phyloP scores from a whole-genome alignment of 768 basidiomycete species.

The Coprinopsis sp. region DNA sequence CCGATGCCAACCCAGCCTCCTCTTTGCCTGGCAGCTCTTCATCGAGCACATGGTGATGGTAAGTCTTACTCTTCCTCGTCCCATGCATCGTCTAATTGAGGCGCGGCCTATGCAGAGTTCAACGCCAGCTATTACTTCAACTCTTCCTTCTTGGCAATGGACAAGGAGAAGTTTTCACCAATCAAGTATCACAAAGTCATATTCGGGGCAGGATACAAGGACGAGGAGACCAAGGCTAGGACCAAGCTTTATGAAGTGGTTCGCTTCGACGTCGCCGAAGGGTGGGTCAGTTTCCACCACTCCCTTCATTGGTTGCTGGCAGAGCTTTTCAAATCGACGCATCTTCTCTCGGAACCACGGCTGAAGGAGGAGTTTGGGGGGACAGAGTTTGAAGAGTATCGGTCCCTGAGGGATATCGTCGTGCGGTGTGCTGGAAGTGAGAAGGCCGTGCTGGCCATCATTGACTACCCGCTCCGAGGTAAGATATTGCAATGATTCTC shows the following conservation, averaged over 20 bases:
- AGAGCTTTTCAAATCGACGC: slow-evolving; percentile 82
- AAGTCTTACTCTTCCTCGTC: not conserved
- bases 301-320: slow-evolving; percentile 88
- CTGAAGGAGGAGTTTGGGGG: slow-evolving; percentile 42
- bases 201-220: slow-evolving; percentile 46
- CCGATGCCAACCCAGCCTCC: slow-evolving; percentile 4
- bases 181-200: slow-evolving; percentile 60
- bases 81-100: not conserved
- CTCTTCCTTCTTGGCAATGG: slow-evolving; percentile 68
- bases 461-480: slow-evolving; percentile 92
- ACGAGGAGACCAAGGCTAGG: slow-evolving; percentile 1
- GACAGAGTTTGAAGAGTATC: slow-evolving; percentile 19
- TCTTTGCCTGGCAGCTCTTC: slow-evolving; percentile 4
- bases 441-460: slow-evolving; percentile 63
- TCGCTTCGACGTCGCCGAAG: slow-evolving; percentile 72
- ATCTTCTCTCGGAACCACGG: slow-evolving; percentile 53
- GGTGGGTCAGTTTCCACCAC: slow-evolving; percentile 91
- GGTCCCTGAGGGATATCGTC: slow-evolving; percentile 57
- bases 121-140: slow-evolving; percentile 31
- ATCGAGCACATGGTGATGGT: slow-evolving; percentile 1
- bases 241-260: slow-evolving; percentile 51
- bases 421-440: slow-evolving; percentile 53
- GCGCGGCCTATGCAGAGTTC: not conserved
- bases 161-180: slow-evolving; percentile 57
- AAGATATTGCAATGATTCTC: slow-evolving; percentile 19